Evolutionary conservation across 805 yeast genomes (phyloP).

Genomic region (Candida glaebosa): DNA sequence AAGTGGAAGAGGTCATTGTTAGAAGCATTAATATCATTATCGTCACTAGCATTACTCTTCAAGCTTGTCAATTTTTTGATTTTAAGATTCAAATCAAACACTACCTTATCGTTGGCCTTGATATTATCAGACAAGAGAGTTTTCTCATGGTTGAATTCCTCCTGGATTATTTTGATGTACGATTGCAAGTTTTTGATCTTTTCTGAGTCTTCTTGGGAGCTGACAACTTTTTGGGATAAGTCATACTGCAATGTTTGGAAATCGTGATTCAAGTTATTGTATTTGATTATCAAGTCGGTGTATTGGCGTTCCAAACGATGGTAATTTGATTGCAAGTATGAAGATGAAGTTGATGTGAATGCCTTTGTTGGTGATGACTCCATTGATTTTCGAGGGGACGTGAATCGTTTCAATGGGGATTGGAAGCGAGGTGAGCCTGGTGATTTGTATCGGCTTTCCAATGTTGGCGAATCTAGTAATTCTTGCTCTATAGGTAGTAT

Average conservation of each 20-base stretch:
- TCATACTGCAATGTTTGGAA: constrained; percentile 30
- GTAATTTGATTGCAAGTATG: background rate
- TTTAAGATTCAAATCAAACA: constrained; percentile 29
- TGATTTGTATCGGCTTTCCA: background rate
- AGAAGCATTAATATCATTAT: constrained; percentile 6
- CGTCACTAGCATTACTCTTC: constrained; percentile 12
- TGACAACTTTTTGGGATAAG: constrained; percentile 18
- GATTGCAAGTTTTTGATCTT: constrained; percentile 25
- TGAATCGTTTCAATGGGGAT: background rate
- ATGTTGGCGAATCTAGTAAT: background rate
- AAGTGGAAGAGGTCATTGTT: constrained; percentile 10
- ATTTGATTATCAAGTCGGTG: constrained; percentile 29
- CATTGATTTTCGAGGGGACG: background rate
- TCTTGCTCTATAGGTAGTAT: constrained; percentile 2
- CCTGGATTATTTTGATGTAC: constrained; percentile 23
- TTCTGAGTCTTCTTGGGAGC: constrained; percentile 25
- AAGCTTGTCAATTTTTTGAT: constrained; percentile 14
- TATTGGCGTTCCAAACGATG: constrained; percentile 17
- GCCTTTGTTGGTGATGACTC: background rate
- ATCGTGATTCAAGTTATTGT: constrained; percentile 23
- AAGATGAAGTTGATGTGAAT: background rate
- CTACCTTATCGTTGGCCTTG: constrained; percentile 27
- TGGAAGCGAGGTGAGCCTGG: background rate
- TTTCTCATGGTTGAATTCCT: constrained; percentile 24
- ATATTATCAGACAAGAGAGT: constrained; percentile 29